A percentile compares a stretch with the other conserved stretches of the same genome.
Evolutionary conservation across 2,329 filamentous ascomycete species (phyloP).

Genomic region (Corniculantispora saksenae): DNA sequence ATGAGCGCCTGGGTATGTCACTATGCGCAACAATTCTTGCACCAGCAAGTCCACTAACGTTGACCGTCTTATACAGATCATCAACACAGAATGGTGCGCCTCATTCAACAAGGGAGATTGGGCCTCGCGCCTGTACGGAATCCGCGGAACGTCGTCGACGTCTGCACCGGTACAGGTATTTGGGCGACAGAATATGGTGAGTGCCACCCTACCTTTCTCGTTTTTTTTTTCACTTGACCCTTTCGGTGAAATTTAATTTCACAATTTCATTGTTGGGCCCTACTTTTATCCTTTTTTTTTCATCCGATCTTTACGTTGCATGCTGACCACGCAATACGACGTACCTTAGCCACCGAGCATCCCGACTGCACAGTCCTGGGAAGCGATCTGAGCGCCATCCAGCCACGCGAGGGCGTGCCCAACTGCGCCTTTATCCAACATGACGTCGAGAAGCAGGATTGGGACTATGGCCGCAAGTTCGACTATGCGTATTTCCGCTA

Average conservation of each 20-base stretch:
- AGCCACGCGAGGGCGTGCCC: slow-evolving; percentile 31
- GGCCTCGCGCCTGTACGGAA: slow-evolving; percentile 46
- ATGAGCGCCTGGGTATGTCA: slow-evolving; percentile 24
- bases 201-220: not conserved
- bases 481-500: slow-evolving; percentile 56
- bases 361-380: slow-evolving; percentile 15
- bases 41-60: not conserved
- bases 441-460: slow-evolving; percentile 17
- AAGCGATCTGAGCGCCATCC: slow-evolving; percentile 45
- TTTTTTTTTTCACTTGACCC: not conserved
- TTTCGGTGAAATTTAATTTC: not conserved
- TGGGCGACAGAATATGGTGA: slow-evolving; percentile 53
- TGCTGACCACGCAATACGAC: not conserved
- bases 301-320: not conserved
- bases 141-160: slow-evolving; percentile 47
- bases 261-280: not conserved
- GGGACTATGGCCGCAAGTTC: slow-evolving; percentile 37
- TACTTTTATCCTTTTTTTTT: not conserved
- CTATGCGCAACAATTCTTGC: not conserved
- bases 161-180: slow-evolving; percentile 53
- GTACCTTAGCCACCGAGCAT: slow-evolving; percentile 1
- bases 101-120: slow-evolving; percentile 44
- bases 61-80: slow-evolving; percentile 33
- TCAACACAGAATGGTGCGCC: slow-evolving; percentile 34
- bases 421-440: slow-evolving; percentile 16